These are phyloP conservation scores for Mycena filopes DNA, from an alignment of 768 basidiomycete species.

Conservation along the genomic window DNA sequence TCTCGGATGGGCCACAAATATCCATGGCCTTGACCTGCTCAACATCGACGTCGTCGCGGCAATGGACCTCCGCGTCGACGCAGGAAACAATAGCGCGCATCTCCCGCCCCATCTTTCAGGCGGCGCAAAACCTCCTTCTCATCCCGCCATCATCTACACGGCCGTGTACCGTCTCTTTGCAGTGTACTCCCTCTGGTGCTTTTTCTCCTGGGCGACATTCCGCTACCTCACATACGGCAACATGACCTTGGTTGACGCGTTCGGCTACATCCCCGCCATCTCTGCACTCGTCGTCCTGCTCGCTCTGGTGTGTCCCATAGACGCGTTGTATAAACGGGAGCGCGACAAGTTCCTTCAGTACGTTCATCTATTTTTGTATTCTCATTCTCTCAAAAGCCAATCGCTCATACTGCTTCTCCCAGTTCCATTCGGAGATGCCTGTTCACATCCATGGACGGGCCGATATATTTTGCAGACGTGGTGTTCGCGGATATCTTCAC, in stretches of 20 bases:
- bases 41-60: conserved; percentile 79
- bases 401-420: conserved; percentile 8
- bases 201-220: conserved; percentile 77
- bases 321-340: conserved; percentile 74
- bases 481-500: conserved; percentile 96
- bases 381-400: conserved; percentile 5
- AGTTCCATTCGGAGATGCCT: conserved; percentile 84
- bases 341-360: conserved; percentile 84
- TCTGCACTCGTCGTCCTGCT: conserved; percentile 68
- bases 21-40: conserved; percentile 81
- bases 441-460: conserved; percentile 65
- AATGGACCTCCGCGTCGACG: conserved; percentile 69
- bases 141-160: conserved; percentile 59
- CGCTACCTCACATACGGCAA: conserved; percentile 68
- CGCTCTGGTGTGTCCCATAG: conserved; percentile 72
- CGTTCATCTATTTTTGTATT: conserved; percentile 40
- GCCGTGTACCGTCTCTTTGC: conserved; percentile 76
- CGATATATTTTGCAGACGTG: conserved; percentile 90
- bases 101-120: conserved; percentile 41
- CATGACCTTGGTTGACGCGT: conserved; percentile 71
- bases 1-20: conserved; percentile 91
- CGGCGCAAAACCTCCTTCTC: conserved; percentile 46
- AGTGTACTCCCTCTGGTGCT: conserved; percentile 69
- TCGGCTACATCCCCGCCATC: conserved; percentile 80
- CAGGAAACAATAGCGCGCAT: conserved; percentile 37